phyloP scores from a whole-genome alignment of 768 basidiomycete genomes.

The Phlebiopsis gigantea region DNA sequence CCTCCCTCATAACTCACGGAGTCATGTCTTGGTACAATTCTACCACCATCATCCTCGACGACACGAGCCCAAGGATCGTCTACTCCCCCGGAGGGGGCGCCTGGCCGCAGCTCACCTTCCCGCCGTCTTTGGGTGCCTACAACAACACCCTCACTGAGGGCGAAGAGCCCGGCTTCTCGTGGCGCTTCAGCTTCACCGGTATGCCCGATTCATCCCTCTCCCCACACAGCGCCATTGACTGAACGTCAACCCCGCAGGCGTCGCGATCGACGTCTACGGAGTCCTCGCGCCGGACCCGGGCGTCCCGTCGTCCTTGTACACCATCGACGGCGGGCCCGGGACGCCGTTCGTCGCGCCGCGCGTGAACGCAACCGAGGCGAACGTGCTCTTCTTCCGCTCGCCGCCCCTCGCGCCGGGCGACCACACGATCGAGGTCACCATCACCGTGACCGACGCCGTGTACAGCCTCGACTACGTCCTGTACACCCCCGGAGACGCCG shows the following conservation, averaged over 20 bases:
- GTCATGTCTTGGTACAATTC: too few species aligned
- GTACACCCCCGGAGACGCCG: neutral
- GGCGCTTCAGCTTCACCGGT: conserved; percentile 9
- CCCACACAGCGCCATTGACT: neutral
- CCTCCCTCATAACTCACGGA: too few species aligned
- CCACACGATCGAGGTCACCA: neutral
- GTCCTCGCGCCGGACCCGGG: conserved; percentile 1
- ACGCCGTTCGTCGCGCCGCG: neutral
- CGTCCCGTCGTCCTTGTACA: conserved; percentile 6
- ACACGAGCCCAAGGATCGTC: too few species aligned
- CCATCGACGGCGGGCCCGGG: conserved; percentile 4
- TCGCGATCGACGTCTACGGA: conserved; percentile 7
- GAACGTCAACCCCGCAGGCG: neutral
- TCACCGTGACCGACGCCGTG: neutral
- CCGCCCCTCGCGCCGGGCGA: neutral
- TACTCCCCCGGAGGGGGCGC: too few species aligned
- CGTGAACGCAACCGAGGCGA: neutral
- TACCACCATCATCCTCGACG: too few species aligned
- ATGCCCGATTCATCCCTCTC: neutral
- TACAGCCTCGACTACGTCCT: neutral
- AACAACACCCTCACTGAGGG: too few species aligned
- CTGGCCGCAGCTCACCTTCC: too few species aligned
- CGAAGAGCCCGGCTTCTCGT: conserved; percentile 1
- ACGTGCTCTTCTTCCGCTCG: neutral
- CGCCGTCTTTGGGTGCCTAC: too few species aligned